Conservation (phyloP, 2,329 filamentous ascomycete genomes). For the Paecilomyces fulvus region DNA sequence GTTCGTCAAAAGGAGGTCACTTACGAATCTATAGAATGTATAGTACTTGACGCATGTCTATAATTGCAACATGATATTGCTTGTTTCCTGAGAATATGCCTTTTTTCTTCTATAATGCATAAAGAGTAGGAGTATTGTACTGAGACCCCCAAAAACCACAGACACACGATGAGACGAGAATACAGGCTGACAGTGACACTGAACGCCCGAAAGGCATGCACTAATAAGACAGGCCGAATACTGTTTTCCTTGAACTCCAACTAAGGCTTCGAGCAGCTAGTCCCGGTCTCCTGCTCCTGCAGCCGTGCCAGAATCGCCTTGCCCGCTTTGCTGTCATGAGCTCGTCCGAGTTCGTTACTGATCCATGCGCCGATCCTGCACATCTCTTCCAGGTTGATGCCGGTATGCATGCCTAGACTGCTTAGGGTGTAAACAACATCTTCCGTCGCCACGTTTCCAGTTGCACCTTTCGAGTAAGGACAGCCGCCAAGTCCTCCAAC, state of each 20-base stretch:
- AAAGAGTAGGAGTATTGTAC: background rate
- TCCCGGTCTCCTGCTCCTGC: conserved; percentile 1
- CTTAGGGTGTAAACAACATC: conserved; percentile 55
- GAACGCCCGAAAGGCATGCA: background rate
- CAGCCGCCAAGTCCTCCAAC: conserved; percentile 58
- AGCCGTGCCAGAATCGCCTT: conserved; percentile 42
- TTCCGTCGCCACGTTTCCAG: conserved; percentile 57
- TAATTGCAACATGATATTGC: background rate
- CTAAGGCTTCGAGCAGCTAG: background rate
- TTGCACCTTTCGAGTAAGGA: conserved; percentile 57
- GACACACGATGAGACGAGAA: background rate
- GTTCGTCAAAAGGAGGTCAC: too few species aligned
- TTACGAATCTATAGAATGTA: background rate
- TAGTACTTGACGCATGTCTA: background rate
- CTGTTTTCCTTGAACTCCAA: background rate
- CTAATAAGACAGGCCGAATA: background rate
- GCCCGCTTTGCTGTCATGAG: conserved; percentile 46
- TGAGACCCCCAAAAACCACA: too few species aligned
- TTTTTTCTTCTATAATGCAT: background rate
- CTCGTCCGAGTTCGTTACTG: conserved; percentile 43
- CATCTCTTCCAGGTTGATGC: conserved; percentile 48
- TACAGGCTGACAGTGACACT: background rate
- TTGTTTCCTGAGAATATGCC: background rate
- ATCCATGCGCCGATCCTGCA: conserved; percentile 51
- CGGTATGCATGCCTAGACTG: conserved; percentile 52